phyloP scores from a whole-genome alignment of 805 yeast species.

The Ogataea paraovalis region DNA sequence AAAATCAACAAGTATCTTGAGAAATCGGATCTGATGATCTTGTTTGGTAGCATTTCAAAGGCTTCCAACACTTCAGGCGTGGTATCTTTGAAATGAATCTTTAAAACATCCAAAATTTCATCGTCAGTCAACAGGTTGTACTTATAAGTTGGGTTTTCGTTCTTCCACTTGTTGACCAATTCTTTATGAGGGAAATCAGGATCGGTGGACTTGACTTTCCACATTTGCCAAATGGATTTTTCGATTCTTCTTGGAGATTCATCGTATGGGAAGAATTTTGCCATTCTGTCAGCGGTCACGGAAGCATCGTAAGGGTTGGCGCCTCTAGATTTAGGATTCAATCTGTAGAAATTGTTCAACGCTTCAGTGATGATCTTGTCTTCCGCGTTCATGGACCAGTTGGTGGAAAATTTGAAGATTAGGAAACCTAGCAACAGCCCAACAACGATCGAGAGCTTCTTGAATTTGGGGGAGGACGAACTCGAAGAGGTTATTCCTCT shows the following conservation, averaged over 20 bases:
- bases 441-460: slow-evolving; percentile 21
- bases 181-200: slow-evolving; percentile 34
- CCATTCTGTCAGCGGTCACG: slow-evolving; percentile 29
- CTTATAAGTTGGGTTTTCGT: slow-evolving; percentile 31
- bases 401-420: slow-evolving; percentile 24
- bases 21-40: slow-evolving; percentile 49
- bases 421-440: slow-evolving; percentile 27
- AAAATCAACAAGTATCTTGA: slow-evolving; percentile 51
- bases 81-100: slow-evolving; percentile 28
- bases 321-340: slow-evolving; percentile 31
- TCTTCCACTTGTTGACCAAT: slow-evolving; percentile 30
- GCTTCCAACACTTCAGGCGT: slow-evolving; percentile 54
- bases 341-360: slow-evolving; percentile 27
- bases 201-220: slow-evolving; percentile 32
- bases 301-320: slow-evolving; percentile 32
- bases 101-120: slow-evolving; percentile 28
- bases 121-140: slow-evolving; percentile 31
- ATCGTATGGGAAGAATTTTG: slow-evolving; percentile 31
- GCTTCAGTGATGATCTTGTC: slow-evolving; percentile 26
- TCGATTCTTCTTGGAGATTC: slow-evolving; percentile 31
- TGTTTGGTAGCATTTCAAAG: slow-evolving; percentile 51
- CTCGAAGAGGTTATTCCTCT: slow-evolving; percentile 21
- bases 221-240: slow-evolving; percentile 33
- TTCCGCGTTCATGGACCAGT: slow-evolving; percentile 24
- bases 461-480: slow-evolving; percentile 19